phyloP scores from a whole-genome alignment of 768 basidiomycete genomes.

The Pleurotus pulmonarius region DNA sequence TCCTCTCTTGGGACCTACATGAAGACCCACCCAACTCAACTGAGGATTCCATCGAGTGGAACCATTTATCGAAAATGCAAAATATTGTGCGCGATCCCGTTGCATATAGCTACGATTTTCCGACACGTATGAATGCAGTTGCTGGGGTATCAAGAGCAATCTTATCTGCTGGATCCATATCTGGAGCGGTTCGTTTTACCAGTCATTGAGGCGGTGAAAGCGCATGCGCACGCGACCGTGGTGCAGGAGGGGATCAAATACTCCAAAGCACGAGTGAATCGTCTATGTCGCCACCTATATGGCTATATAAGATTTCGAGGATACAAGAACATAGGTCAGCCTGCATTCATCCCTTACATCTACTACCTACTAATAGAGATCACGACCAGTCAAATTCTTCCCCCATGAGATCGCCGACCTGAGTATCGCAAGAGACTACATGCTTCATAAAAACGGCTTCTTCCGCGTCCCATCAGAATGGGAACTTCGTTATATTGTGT shows the following conservation, averaged over 20 bases:
- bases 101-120: background rate
- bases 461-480: constrained; percentile 50
- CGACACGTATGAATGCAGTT: background rate
- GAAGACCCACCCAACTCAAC: constrained; percentile 33
- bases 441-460: constrained; percentile 43
- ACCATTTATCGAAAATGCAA: constrained; percentile 37
- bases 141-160: constrained; percentile 87
- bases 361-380: constrained; percentile 9
- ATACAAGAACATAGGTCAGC: constrained; percentile 86
- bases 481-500: constrained; percentile 77
- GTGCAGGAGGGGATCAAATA: constrained; percentile 21
- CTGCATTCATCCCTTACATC: constrained; percentile 6
- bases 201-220: constrained; percentile 60
- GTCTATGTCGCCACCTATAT: constrained; percentile 66
- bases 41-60: constrained; percentile 39
- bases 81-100: constrained; percentile 42
- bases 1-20: constrained; percentile 48
- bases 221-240: constrained; percentile 41
- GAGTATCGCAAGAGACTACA: constrained; percentile 65
- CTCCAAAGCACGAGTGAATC: constrained; percentile 39
- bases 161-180: constrained; percentile 88
- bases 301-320: constrained; percentile 85
- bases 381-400: constrained; percentile 76
- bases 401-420: constrained; percentile 89
- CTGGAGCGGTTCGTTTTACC: constrained; percentile 78